Evolutionary conservation across 805 yeast species (phyloP), one percentile per base, ranked within the genome.

Genomic region (Zygotorulaspora florentina): DNA sequence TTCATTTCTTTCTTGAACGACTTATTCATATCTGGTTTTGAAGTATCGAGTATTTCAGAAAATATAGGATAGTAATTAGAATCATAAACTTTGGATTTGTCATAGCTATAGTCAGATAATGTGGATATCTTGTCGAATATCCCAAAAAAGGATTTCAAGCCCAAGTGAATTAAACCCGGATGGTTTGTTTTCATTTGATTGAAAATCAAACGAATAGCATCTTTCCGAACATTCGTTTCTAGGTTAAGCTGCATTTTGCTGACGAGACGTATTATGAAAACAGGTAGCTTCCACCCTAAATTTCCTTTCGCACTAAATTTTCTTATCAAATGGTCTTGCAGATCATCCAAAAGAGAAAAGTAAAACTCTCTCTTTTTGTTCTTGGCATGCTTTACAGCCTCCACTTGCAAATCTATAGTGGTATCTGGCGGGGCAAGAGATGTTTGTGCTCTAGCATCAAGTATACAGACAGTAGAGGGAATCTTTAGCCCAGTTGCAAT

Each of bases 371-470:
- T 69, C 59, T 84, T 86, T 42, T 64, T 69, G 16, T 75, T 77
- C 54, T 86, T 86, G 0, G 90, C 90, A n/a, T 68, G 49, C 35
- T 69, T 73, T 11, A 86, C 79, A 0, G 83, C 78, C 13, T 72
- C 65, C 23, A 85, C 75, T 57, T 84, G 87, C 25, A 73, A 51
- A 39, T 77, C 81, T 42, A 82, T 76, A 15, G 65, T 68, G 17
- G 65, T 68, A 55, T 82, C 90, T 0, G 83, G 81, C 0, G 91
- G 91, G 47, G 75, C 70, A 25, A 85, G 76, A 11, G 73, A 74
- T 57, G 39, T 65, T 54, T 48, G 51, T 13, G 59, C 57, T 8
- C 60, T 56, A 6, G 64, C 60, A 43, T 83, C 75, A 33, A 83
- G 70, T 5, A 80, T 47, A 51, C 88, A 83, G 15, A 76, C 73